Base-by-base conservation (phyloP, 176 grass and related monocot species). In the Zoysia pacifica region DNA sequence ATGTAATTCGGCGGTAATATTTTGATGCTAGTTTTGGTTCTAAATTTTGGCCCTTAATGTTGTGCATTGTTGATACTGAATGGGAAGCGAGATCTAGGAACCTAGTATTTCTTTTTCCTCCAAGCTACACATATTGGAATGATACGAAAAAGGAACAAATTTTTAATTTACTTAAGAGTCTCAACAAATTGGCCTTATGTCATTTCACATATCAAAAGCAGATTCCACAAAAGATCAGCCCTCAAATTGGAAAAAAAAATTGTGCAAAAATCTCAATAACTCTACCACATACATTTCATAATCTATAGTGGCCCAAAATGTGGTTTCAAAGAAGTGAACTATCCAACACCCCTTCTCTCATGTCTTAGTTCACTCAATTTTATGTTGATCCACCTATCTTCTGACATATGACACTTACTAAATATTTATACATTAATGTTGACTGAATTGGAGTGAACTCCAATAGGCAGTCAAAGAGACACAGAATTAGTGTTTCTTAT, bases 241-340 rank as follows among this genome's bases (percentile, higher is more conserved):
- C 13, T 51, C 49, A 11, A 3, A 51, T 11, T 28, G 28, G 28
- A 28, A 28, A 6, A 47, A 47, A 47, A 7, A 47, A 7, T 47
- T 78, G 54, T 71, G 18, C 58, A 73, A 53, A 28, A 85, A 78
- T 14, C 19, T 72, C 58, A 72, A 79, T 58, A 71, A 6, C 59
- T 47, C 81, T 64, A 65, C 59, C 72, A 12, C 51, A 51, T 46
- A 18, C 28, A 40, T 39, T 11, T 40, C 13, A n/a, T 19, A 8
- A 1, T 39, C 60, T 85, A 73, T 13, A 73, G 2, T 56, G 35
- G 41, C 67, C 11, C 76, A 79, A 85, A 85, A 85, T 19, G 39
- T 79, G 50, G 67, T 39, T 65, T 79, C 48, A 40, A 73, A 42
- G 60, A 73, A 48, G 67, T 36, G 59, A 5, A 61, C 58, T 10